A percentile compares a stretch with the other conserved stretches of the same genome.
Evolutionary conservation across 768 basidiomycete genomes (phyloP).

Genomic region (Royoungia palumana): DNA sequence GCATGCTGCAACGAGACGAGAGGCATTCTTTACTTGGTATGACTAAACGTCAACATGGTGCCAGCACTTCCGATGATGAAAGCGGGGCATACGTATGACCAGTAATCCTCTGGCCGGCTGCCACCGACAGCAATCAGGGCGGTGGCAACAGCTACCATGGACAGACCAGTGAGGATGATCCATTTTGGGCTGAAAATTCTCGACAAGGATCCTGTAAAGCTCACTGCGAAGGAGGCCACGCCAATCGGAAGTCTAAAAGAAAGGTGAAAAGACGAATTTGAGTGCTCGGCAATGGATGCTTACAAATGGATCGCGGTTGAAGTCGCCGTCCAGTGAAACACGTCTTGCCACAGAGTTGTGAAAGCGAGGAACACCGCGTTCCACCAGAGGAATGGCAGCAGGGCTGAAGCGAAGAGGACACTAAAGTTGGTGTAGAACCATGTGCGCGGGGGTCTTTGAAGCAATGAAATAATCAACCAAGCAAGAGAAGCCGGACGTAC

Average conservation of each 20-base stretch:
- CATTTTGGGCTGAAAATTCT: slow-evolving; percentile 40
- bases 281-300: slow-evolving; percentile 3
- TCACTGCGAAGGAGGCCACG: slow-evolving; percentile 33
- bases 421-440: slow-evolving; percentile 43
- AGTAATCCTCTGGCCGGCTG: slow-evolving; percentile 41
- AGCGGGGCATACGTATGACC: slow-evolving; percentile 47
- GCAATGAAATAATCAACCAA: background rate
- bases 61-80: slow-evolving; percentile 48
- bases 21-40: slow-evolving; percentile 41
- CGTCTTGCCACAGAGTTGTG: slow-evolving; percentile 39
- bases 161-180: slow-evolving; percentile 42
- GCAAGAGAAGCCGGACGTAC: slow-evolving; percentile 25
- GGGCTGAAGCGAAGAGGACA: slow-evolving; percentile 36
- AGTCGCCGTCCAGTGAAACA: slow-evolving; percentile 41
- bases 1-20: background rate
- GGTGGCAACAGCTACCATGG: slow-evolving; percentile 37
- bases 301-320: slow-evolving; percentile 40
- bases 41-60: slow-evolving; percentile 42
- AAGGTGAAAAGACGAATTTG: background rate
- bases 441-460: slow-evolving; percentile 37
- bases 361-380: slow-evolving; percentile 31
- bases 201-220: slow-evolving; percentile 39
- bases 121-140: slow-evolving; percentile 42
- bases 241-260: slow-evolving; percentile 41
- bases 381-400: slow-evolving; percentile 46